Conservation (phyloP, 805 yeast species). For the Teunomyces pallodes region DNA sequence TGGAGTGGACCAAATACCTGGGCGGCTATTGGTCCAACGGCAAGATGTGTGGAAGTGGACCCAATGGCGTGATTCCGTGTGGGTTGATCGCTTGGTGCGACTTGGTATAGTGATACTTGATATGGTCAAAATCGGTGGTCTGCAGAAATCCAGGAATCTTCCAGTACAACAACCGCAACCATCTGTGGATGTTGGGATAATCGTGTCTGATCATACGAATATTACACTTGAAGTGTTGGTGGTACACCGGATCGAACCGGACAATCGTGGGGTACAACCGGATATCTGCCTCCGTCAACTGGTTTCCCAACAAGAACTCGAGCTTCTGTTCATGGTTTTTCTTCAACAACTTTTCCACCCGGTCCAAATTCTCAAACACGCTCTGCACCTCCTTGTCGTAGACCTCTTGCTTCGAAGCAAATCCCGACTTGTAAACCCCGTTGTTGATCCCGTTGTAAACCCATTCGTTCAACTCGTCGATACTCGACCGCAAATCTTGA, state of each 20-base stretch:
- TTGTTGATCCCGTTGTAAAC: conserved; percentile 82
- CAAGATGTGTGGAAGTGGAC: conserved; percentile 78
- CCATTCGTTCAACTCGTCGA: conserved; percentile 80
- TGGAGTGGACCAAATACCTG: not conserved
- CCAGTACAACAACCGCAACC: conserved; percentile 88
- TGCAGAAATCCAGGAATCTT: conserved; percentile 62
- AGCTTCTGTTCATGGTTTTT: conserved; percentile 36
- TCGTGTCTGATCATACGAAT: conserved; percentile 74
- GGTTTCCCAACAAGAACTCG: conserved; percentile 53
- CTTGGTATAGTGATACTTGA: conserved; percentile 87
- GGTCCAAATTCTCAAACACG: conserved; percentile 66
- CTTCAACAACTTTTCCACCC: conserved; percentile 60
- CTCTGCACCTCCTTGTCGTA: conserved; percentile 67
- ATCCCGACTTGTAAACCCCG: conserved; percentile 92
- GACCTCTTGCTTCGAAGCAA: conserved; percentile 78
- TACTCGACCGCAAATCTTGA: conserved; percentile 44
- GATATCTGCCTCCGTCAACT: conserved; percentile 86
- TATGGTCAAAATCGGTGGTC: conserved; percentile 86
- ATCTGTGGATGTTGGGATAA: conserved; percentile 74
- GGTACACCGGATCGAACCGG: conserved; percentile 90
- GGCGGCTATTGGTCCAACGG: conserved; percentile 12
- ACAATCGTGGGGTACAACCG: conserved; percentile 83
- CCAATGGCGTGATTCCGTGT: conserved; percentile 77
- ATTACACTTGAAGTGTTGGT: conserved; percentile 94
- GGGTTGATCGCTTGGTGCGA: conserved; percentile 83